Conservation (phyloP, 805 yeast species). For the Jamesozyma hellenica region DNA sequence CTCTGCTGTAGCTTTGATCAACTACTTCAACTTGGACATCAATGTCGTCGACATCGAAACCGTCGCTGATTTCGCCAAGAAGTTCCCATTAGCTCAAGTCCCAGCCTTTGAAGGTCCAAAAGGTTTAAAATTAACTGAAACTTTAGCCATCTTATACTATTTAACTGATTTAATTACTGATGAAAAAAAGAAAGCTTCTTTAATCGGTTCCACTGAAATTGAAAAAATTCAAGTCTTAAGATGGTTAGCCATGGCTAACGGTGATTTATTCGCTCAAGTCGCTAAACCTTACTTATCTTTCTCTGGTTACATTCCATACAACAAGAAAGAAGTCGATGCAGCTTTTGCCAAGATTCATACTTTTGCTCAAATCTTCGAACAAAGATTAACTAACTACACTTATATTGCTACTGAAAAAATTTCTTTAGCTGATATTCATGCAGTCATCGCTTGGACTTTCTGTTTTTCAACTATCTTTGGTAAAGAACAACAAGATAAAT, state of each 20-base stretch:
- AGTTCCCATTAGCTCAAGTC: conserved; percentile 54
- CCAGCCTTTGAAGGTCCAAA: conserved; percentile 69
- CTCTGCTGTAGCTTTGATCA: conserved; percentile 39
- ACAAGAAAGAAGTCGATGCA: conserved; percentile 59
- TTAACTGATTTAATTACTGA: conserved; percentile 22
- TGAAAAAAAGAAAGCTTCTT: conserved; percentile 29
- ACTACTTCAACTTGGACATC: conserved; percentile 52
- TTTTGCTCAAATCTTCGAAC: conserved; percentile 40
- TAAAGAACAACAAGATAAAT: conserved; percentile 47
- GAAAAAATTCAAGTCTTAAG: conserved; percentile 54
- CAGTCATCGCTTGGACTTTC: conserved; percentile 12
- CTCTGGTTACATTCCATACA: conserved; percentile 59
- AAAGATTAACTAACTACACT: conserved; percentile 51
- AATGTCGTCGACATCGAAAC: conserved; percentile 33
- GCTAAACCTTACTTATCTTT: conserved; percentile 46
- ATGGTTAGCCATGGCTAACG: conserved; percentile 70
- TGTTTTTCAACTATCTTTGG: conserved; percentile 47
- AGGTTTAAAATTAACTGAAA: conserved; percentile 64
- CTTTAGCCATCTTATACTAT: conserved; percentile 36
- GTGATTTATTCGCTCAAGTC: conserved; percentile 45
- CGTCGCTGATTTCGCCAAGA: conserved; percentile 28
- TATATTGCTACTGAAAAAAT: conserved; percentile 65
- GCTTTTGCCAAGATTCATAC: conserved; percentile 32
- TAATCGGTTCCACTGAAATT: conserved; percentile 54
- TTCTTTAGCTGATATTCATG: conserved; percentile 31